Evolutionary conservation across 495 filamentous ascomycete genomes (phyloP).

Genomic region (Cudoniella acicularis): DNA sequence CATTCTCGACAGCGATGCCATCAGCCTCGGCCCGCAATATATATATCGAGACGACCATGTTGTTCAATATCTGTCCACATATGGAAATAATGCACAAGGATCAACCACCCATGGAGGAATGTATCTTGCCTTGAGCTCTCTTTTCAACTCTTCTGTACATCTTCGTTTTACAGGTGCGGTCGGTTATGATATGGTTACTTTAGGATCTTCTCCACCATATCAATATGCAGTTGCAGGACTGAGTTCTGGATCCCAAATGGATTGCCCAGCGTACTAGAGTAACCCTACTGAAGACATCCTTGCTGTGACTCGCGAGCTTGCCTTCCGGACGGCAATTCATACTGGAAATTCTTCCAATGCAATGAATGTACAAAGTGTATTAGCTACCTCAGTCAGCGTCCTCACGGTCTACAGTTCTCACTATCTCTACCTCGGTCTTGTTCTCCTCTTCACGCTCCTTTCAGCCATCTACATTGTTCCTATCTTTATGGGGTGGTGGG

Average conservation of each 20-base stretch:
- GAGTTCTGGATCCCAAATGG: neutral
- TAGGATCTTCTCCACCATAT: neutral
- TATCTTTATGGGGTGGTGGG: slow-evolving; percentile 30
- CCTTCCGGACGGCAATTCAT: neutral
- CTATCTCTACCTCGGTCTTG: slow-evolving; percentile 1
- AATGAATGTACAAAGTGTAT: neutral
- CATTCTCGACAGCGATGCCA: neutral
- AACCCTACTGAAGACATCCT: slow-evolving; percentile 8
- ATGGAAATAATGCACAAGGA: neutral
- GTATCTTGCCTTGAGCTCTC: neutral
- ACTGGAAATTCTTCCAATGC: neutral
- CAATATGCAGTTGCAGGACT: neutral
- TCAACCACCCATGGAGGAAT: neutral
- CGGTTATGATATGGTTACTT: neutral
- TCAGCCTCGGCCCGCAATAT: neutral
- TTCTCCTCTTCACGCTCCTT: slow-evolving; percentile 10
- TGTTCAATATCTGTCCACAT: neutral
- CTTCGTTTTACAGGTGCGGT: neutral
- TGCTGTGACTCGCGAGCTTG: neutral
- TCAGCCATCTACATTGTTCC: slow-evolving; percentile 18
- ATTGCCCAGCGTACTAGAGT: neutral
- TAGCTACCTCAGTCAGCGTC: neutral
- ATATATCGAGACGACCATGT: neutral
- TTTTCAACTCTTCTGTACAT: neutral
- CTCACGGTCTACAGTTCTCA: slow-evolving; percentile 3